Evolutionary conservation across 2,329 filamentous ascomycete species (phyloP), one percentile per base, ranked within the genome.

Genomic region (Colletotrichum spinosum): DNA sequence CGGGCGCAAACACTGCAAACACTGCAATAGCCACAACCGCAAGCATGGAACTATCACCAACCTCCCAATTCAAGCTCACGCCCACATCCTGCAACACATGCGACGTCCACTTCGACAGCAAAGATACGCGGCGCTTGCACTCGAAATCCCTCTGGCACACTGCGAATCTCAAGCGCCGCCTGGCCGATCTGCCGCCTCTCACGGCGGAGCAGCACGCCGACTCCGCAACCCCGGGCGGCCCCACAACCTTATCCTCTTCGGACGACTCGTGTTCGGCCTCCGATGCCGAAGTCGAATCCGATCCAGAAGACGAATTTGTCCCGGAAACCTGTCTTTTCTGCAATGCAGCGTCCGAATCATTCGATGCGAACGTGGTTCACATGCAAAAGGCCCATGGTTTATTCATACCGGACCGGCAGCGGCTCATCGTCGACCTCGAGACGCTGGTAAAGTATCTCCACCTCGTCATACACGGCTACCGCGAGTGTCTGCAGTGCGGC

Each of bases 401-500:
- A 4, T 76, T 80, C 53, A 70, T 86, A 13, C 80, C 79, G 0
- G 71, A 79, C 35, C 71, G 68, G 38, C 65, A 78, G 1, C 70
- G 75, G 9, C 73, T 87, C 0, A 65, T 75, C 1, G 80, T 85
- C 9, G 83, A 86, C 58, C 65, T 81, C 3, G 80, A 81, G 41
- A 80, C 81, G 0, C 71, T 87, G 2, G 73, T 86, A 41, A 69
- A 74, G 45, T 86, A 86, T 58, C 72, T 86, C 0, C 77, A 82
- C 56, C 76, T 84, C 8, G 72, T 87, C 17, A 80, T 87, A 12
- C 80, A 75, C 17, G 77, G 72, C 0, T 85, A 84, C 58, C 74
- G 75, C 15, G 83, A 86, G 70, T 88, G 85, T 63, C 75, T 87
- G 42, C 78, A 76, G 17, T 87, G 85, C 67, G 81, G 81, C 1